Evolutionary conservation across 1,284 basidiomycete species (phyloP).

Genomic region (Cryptococcus floricola): DNA sequence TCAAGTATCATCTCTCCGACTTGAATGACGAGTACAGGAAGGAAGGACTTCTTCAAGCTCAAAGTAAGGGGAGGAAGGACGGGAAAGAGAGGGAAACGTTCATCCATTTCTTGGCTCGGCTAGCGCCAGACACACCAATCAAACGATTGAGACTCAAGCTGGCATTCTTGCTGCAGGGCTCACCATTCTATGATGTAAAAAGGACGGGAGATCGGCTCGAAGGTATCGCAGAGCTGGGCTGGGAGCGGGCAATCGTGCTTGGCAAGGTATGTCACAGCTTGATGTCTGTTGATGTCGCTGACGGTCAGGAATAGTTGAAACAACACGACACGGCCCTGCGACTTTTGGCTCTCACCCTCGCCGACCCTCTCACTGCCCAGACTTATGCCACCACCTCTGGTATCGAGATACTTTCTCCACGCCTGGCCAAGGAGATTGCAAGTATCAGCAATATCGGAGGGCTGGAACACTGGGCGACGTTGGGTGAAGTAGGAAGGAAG

Average conservation of each 20-base stretch:
- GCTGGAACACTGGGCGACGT: constrained; percentile 58
- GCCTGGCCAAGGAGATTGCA: constrained; percentile 55
- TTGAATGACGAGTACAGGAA: constrained; percentile 48
- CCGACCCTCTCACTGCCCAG: constrained; percentile 72
- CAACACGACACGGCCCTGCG: constrained; percentile 64
- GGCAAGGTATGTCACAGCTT: constrained; percentile 61
- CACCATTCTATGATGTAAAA: constrained; percentile 61
- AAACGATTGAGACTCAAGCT: constrained; percentile 71
- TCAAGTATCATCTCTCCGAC: constrained; percentile 48
- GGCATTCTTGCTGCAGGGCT: constrained; percentile 72
- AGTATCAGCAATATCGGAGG: not conserved
- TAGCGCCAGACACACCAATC: constrained; percentile 62
- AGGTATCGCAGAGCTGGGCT: constrained; percentile 54
- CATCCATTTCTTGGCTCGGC: constrained; percentile 41
- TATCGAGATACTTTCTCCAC: constrained; percentile 60
- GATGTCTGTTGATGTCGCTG: not conserved
- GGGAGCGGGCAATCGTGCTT: constrained; percentile 74
- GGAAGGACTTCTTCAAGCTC: not conserved
- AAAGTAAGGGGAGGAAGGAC: not conserved
- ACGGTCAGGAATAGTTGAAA: constrained; percentile 54
- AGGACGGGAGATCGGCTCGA: constrained; percentile 54
- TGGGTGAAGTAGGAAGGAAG: constrained; percentile 50
- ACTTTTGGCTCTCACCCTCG: constrained; percentile 64
- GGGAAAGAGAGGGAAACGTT: constrained; percentile 19
- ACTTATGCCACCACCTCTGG: constrained; percentile 73